phyloP scores from a whole-genome alignment of 306 rosid genomes.

The cucumber (Cucumis sativus) region Cucumber_9930_V3 NC_026655.2:21782501-21783000 shows the following conservation, averaged over 20 bases:
- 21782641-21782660: too few relatives aligned
- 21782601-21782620: too few relatives aligned
- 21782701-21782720: background rate
- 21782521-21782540: too few relatives aligned
- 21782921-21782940: background rate
- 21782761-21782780: background rate
- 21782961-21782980: background rate
- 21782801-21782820: constrained; percentile 25
- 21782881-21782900: constrained; percentile 12
- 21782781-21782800: constrained; percentile 9
- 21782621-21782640: too few relatives aligned
- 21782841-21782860: constrained; percentile 17
- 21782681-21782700: too few relatives aligned
- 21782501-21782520: too few relatives aligned
- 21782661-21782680: too few relatives aligned
- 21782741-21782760: background rate
- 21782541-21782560: too few relatives aligned
- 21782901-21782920: constrained; percentile 9
- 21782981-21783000: constrained; percentile 4
- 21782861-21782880: constrained; percentile 16
- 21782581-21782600: too few relatives aligned
- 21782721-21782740: background rate
- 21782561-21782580: too few relatives aligned
- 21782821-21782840: constrained; percentile 14
- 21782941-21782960: background rate